Evolutionary conservation across 2,329 filamentous ascomycete genomes (phyloP).

Genomic region (Simplicillium sp.): DNA sequence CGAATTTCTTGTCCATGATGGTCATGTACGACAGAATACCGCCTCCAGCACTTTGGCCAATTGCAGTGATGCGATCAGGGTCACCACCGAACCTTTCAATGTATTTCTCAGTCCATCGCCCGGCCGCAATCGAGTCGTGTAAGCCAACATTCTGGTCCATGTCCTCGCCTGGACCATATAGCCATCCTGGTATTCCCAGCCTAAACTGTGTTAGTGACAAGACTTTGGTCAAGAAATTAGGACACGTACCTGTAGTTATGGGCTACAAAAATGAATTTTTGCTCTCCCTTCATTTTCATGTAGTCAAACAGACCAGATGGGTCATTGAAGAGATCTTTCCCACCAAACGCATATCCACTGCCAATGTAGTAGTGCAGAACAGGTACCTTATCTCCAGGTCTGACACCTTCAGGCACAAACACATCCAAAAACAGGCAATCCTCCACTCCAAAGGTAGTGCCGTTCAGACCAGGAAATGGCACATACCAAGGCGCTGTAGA

Average conservation of each 20-base stretch:
- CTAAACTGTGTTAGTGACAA: slow-evolving; percentile 2
- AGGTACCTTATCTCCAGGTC: slow-evolving; percentile 10
- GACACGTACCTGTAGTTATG: slow-evolving; percentile 12
- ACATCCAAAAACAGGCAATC: slow-evolving; percentile 15
- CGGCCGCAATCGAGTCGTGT: slow-evolving; percentile 10
- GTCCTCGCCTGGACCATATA: slow-evolving; percentile 7
- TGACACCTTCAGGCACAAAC: slow-evolving; percentile 10
- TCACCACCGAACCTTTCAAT: slow-evolving; percentile 48
- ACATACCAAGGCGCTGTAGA: slow-evolving; percentile 8
- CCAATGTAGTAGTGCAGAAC: slow-evolving; percentile 12
- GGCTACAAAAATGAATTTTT: slow-evolving; percentile 11
- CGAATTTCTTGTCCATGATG: slow-evolving; percentile 28
- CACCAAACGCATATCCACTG: slow-evolving; percentile 11
- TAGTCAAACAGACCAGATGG: slow-evolving; percentile 11
- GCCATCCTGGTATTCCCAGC: slow-evolving; percentile 10
- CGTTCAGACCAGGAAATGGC: slow-evolving; percentile 9
- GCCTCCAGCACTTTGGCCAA: slow-evolving; percentile 41
- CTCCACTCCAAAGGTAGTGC: slow-evolving; percentile 11
- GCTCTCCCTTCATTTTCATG: slow-evolving; percentile 4
- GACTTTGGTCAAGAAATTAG: background rate
- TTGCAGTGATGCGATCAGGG: slow-evolving; percentile 35
- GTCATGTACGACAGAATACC: slow-evolving; percentile 47
- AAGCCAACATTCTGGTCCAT: slow-evolving; percentile 11
- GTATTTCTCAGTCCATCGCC: slow-evolving; percentile 16
- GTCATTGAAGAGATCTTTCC: slow-evolving; percentile 10